Evolutionary conservation across 306 rosid species (phyloP).

Genomic region (Benincasa hispida): DNA sequence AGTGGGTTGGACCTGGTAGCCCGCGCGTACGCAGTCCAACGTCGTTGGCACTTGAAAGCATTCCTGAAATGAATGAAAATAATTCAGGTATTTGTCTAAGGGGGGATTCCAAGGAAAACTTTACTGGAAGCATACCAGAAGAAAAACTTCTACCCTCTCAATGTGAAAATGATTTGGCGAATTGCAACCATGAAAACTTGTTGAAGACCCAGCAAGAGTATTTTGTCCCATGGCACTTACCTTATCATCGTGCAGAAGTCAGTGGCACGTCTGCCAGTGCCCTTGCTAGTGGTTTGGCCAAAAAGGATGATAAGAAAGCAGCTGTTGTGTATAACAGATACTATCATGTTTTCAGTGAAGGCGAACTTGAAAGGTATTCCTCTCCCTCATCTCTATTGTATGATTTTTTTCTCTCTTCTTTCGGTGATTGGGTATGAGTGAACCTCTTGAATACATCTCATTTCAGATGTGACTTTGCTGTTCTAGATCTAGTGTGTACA

Average conservation of each 20-base stretch:
- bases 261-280: slow-evolving; percentile 81
- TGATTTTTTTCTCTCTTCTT: background rate
- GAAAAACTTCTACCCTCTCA: slow-evolving; percentile 8
- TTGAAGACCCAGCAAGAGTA: slow-evolving; percentile 60
- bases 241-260: slow-evolving; percentile 91
- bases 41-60: slow-evolving; percentile 47
- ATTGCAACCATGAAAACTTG: slow-evolving; percentile 20
- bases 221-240: slow-evolving; percentile 96
- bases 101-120: slow-evolving; percentile 22
- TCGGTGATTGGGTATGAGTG: background rate
- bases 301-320: slow-evolving; percentile 77
- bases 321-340: slow-evolving; percentile 82
- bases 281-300: slow-evolving; percentile 76
- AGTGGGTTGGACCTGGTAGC: slow-evolving; percentile 88
- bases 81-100: slow-evolving; percentile 18
- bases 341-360: slow-evolving; percentile 90
- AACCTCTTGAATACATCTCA: background rate
- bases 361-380: slow-evolving; percentile 85
- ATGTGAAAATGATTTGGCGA: slow-evolving; percentile 2
- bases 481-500: background rate
- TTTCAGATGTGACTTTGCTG: background rate
- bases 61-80: slow-evolving; percentile 63
- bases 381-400: background rate
- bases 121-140: slow-evolving; percentile 18
- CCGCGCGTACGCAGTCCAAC: slow-evolving; percentile 45